These are phyloP conservation scores for Trichoderma citrinoviride DNA, from an alignment of 2,329 filamentous ascomycete species.

Conservation along the genomic window DNA sequence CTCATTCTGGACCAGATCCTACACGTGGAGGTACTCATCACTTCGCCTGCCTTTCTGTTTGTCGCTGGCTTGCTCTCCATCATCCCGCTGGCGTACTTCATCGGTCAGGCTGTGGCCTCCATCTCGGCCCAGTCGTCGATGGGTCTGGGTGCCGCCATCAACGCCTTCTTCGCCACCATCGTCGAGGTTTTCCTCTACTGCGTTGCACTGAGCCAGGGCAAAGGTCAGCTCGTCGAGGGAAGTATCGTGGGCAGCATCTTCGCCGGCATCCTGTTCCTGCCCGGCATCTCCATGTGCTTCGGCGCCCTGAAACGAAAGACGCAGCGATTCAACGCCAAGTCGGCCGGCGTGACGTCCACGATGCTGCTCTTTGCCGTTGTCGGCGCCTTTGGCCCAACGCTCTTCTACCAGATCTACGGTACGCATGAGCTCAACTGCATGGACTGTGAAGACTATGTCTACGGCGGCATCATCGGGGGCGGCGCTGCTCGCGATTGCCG, in stretches of 20 bases:
- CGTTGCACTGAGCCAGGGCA: slow-evolving; percentile 87
- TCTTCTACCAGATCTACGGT: slow-evolving; percentile 99
- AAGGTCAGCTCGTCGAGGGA: slow-evolving; percentile 88
- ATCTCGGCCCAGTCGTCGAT: slow-evolving; percentile 98
- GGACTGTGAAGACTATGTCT: slow-evolving; percentile 52
- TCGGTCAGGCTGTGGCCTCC: slow-evolving; percentile 95
- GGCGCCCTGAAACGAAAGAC: slow-evolving; percentile 97
- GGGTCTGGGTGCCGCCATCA: slow-evolving; percentile 94
- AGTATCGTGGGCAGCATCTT: slow-evolving; percentile 98
- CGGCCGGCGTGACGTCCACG: slow-evolving; percentile 92
- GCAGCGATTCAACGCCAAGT: slow-evolving; percentile 95
- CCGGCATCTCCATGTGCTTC: slow-evolving; percentile 97
- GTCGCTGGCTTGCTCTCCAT: slow-evolving; percentile 81
- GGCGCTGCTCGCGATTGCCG: slow-evolving; percentile 70
- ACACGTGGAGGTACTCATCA: slow-evolving; percentile 69
- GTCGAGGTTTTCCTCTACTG: slow-evolving; percentile 98
- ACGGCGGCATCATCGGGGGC: slow-evolving; percentile 32
- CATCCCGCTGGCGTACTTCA: slow-evolving; percentile 96
- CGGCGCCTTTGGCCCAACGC: slow-evolving; percentile 87
- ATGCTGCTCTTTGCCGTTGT: slow-evolving; percentile 97
- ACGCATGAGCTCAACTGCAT: slow-evolving; percentile 92
- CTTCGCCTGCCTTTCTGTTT: slow-evolving; percentile 83
- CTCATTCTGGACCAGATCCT: slow-evolving; percentile 69
- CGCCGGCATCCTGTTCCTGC: slow-evolving; percentile 90
- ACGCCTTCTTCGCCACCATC: slow-evolving; percentile 96